Conservation (phyloP, 352 stramenopile species). For the Pythium brachiatum region DNA sequence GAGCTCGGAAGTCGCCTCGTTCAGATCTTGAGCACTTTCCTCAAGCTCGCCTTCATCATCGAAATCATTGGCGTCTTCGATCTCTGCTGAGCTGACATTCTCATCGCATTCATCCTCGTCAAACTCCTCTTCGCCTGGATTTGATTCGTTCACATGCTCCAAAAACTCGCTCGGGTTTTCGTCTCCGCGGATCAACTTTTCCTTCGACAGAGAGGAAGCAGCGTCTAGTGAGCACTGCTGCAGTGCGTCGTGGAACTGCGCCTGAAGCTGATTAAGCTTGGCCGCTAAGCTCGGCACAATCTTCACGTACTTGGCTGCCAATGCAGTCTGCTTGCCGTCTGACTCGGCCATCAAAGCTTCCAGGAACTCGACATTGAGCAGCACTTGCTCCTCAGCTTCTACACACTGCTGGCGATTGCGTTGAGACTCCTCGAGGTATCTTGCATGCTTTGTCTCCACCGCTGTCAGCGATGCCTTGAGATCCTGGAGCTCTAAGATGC, state of each 20-base stretch:
- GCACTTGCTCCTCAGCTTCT: slow-evolving; percentile 45
- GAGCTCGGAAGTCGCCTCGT: slow-evolving; percentile 1
- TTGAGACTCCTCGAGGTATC: slow-evolving; percentile 29
- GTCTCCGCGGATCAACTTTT: background rate
- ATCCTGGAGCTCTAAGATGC: slow-evolving; percentile 59
- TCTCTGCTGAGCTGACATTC: background rate
- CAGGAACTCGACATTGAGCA: slow-evolving; percentile 64
- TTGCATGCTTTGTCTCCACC: slow-evolving; percentile 43
- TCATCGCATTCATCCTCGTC: background rate
- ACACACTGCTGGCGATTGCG: slow-evolving; percentile 21
- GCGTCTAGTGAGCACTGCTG: slow-evolving; percentile 1
- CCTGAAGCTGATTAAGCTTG: slow-evolving; percentile 44
- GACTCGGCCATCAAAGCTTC: slow-evolving; percentile 37
- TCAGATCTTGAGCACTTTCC: slow-evolving; percentile 16
- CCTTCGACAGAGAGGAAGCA: background rate
- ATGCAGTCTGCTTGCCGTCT: slow-evolving; percentile 1
- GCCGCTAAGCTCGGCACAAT: slow-evolving; percentile 47
- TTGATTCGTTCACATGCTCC: background rate
- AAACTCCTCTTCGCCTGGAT: background rate
- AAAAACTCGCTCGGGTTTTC: background rate
- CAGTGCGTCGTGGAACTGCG: slow-evolving; percentile 34
- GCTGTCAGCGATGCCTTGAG: slow-evolving; percentile 41
- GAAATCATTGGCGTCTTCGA: background rate
- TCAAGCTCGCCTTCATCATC: slow-evolving; percentile 6
- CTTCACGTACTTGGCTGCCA: slow-evolving; percentile 41